A percentile compares a stretch with the other conserved stretches of the same genome.
These are phyloP conservation scores for Agastache rugosa DNA, from an alignment of 257 asterid genomes.

Conservation along the genomic window DNA sequence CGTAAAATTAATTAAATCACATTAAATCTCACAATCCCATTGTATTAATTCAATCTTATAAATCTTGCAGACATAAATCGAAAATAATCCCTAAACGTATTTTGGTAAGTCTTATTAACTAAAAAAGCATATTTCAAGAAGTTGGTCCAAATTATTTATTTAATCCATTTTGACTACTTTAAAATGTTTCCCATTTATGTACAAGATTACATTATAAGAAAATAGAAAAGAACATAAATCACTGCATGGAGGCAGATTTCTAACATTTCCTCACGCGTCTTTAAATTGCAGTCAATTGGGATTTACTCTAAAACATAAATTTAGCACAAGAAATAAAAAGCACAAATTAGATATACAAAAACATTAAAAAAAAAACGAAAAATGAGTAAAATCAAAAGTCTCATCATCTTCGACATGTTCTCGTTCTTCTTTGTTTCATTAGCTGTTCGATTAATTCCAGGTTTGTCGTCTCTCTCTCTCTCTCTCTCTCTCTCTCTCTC, in stretches of 20 bases:
- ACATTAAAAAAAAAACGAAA: not conserved
- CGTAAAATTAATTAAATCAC: not conserved
- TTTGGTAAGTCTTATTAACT: conserved; percentile 14
- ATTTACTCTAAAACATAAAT: not conserved
- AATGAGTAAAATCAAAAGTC: conserved; percentile 1
- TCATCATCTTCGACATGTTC: not conserved
- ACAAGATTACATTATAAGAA: not conserved
- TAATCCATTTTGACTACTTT: not conserved
- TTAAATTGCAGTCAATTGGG: not conserved
- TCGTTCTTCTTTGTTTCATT: not conserved
- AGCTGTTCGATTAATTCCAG: conserved; percentile 14
- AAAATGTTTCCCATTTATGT: not conserved
- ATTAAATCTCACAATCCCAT: not conserved
- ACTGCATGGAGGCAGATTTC: not conserved
- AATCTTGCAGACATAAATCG: not conserved
- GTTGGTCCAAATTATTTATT: not conserved
- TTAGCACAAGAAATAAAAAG: not conserved
- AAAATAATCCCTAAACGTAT: not conserved
- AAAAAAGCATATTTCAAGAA: not conserved
- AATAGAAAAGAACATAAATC: conserved; percentile 11
- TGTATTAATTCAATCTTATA: conserved; percentile 6
- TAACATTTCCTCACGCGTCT: not conserved
- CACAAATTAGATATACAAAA: not conserved
- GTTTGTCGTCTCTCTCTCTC: conserved; percentile 13
- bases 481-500: not conserved